Conservation (phyloP, 345 rosid species). For the Psidium guajava region DNA sequence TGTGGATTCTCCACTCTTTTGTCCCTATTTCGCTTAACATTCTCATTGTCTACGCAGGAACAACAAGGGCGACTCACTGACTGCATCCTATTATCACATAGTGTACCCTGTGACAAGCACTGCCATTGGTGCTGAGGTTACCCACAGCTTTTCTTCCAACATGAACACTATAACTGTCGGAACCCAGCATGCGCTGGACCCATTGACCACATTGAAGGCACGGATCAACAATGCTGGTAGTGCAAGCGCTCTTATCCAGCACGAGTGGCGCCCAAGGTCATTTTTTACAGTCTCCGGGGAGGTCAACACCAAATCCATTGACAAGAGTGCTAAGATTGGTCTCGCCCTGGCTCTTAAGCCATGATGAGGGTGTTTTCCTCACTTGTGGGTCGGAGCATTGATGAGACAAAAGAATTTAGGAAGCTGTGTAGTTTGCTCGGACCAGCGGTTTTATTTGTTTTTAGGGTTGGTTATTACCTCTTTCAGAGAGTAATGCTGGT, state of each 20-base stretch:
- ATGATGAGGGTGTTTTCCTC: slow-evolving; percentile 5
- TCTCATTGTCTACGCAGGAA: slow-evolving; percentile 31
- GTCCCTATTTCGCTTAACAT: background rate
- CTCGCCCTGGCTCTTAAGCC: slow-evolving; percentile 79
- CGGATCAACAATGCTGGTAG: slow-evolving; percentile 65
- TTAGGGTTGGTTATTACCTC: slow-evolving; percentile 5
- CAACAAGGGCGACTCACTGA: slow-evolving; percentile 56
- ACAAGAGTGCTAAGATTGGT: slow-evolving; percentile 77
- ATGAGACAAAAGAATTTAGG: background rate
- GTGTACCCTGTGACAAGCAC: slow-evolving; percentile 50
- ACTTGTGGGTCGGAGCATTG: background rate
- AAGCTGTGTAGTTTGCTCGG: slow-evolving; percentile 4
- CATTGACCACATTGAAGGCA: slow-evolving; percentile 62
- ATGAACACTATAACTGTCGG: slow-evolving; percentile 62
- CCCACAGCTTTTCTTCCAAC: slow-evolving; percentile 57
- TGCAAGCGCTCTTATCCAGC: slow-evolving; percentile 74
- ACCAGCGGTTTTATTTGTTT: background rate
- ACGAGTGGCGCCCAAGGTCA: slow-evolving; percentile 81
- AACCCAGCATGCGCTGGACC: slow-evolving; percentile 57
- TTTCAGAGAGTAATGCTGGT: background rate
- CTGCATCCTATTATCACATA: slow-evolving; percentile 61
- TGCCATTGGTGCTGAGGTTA: slow-evolving; percentile 70
- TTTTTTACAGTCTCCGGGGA: slow-evolving; percentile 64
- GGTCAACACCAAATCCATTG: slow-evolving; percentile 69
- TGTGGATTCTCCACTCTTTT: background rate